Evolutionary conservation across 2,329 filamentous ascomycete genomes (phyloP), one percentile per base, ranked within the genome.

Genomic region (Aureobasidium sp.): DNA sequence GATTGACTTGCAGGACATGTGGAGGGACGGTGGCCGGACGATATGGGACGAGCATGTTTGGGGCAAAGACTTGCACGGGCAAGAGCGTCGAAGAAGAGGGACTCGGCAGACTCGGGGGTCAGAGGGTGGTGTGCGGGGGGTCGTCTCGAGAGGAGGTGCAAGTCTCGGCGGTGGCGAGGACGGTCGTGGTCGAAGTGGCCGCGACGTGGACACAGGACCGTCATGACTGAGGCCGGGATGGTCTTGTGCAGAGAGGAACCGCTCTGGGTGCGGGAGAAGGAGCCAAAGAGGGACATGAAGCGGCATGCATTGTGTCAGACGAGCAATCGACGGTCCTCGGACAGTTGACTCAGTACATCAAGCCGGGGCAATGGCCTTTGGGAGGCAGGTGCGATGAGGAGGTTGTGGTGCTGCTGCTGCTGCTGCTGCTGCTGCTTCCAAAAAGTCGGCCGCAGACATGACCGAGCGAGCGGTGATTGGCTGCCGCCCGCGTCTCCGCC

Each of bases 231-330:
- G 71, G 65, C 66, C 72, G 71, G 70, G 71, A 70, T 19, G 17
- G 38, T 17, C 38, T 19, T 35, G 39, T 44, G 25, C 34, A 37
- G 39, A 53, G 39, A 39, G 21, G 41, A 38, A 17, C 35, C 29
- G 53, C 47, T 67, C 70, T 67, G 61, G 68, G 65, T 63, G 71
- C 74, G 72, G 66, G 76, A 71, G 69, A 76, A 72, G 70, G 71
- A 72, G 71, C 74, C 74, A 72, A 77, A 67, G 71, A 76, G 71
- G 78, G 78, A 80, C 81, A 85, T 84, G 79, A 78, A 78, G 76
- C 65, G 71, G 67, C 72, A 72, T 70, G 75, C 81, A 84, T 84
- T 62, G 73, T 81, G 78, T 71, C 69, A 70, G 45, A 48, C 32
- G 29, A 22, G 25, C 50, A 53, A 29, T 42, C 38, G 29, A 38